Evolutionary conservation across 768 basidiomycete genomes (phyloP), one percentile per base, ranked within the genome.

Genomic region (Auriscalpium orientale): DNA sequence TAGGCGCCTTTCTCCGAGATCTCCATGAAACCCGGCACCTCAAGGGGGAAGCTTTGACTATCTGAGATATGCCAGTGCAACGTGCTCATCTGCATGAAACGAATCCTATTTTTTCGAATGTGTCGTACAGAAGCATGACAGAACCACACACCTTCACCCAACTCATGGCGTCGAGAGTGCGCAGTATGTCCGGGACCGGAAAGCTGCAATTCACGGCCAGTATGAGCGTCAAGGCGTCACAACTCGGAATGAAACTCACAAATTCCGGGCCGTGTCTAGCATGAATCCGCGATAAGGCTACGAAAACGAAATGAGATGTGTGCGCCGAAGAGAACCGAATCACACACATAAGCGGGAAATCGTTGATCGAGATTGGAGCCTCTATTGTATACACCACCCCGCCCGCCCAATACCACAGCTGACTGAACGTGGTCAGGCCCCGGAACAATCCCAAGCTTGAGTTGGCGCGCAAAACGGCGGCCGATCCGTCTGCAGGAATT

Each of bases 201-300:
- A 71, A 74, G 57, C 75, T 76, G 53, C 1, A 43, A 15, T 15
- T 13, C 36, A 3, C 43, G 46, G 20, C 48, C 21, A 51, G 12
- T 28, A 28, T 28, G 28, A 28, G 28, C 28, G 28, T 28, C 28
- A 28, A 28, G 28, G 28, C 28, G 28, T 28, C 28, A 28, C 28
- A 28, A 35, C 13, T 11, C n/a, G 21, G 48, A 8, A 11, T 48
- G 16, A 38, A 15, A 45, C 37, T 15, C 63, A 85, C 82, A 74
- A 92, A 69, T 90, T 85, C 33, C 89, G 74, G 1, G 87, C 74
- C 0, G 89, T 91, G 66, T 92, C 90, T 15, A 92, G 76, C 80
- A 90, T 81, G 51, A 90, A 75, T 5, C 85, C 88, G 22, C 90
- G 80, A 63, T 83, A 87, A 0, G 85, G 84, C 84, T 86, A 62